Evolutionary conservation across 768 basidiomycete genomes (phyloP), one percentile per base, ranked within the genome.

Genomic region (Termitomyces sp.): DNA sequence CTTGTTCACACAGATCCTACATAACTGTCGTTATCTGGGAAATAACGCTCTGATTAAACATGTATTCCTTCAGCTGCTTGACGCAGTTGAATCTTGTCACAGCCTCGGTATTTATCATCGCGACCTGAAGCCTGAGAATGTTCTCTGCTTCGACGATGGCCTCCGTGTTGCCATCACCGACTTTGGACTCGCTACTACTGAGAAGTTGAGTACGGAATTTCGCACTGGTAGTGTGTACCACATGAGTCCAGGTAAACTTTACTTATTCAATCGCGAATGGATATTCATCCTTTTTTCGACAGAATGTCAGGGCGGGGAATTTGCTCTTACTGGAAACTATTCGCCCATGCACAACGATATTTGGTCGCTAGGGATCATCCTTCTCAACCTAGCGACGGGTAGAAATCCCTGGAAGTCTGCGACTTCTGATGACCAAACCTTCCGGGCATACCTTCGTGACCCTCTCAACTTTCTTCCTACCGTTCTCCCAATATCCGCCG

Each of bases 351-450:
- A 83, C 69, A 96, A 97, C 72, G 96, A 99, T 72, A 84, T 98
- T 62, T 99, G 96, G 96, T 94, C 95, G 14, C 78, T 98, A 46
- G 96, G 94, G 28, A 92, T 99, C 64, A 92, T 99, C 59, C 87
- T 99, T 45, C 86, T 98, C 68, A 99, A 99, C 72, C 84, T 99
- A 49, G 86, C 90, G 33, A 97, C 94, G 18, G 94, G 94, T 7
- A 84, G 96, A 35, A 98, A 98, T 65, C 96, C 96, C 14, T 99
- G 96, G 96, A 91, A 91, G 71, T 89, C 91, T n/a, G 94, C 96
- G 10, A 87, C 84, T 20, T 68, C 76, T 5, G 79, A 85, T 47
- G 96, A 98, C 72, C 88, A 90, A 62, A 94, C 92, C 3, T 99
- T 94, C 79, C 82, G 87, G 64, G 90, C 89, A 2, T 99, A 92